Evolutionary conservation across 305 asterid species (phyloP), one percentile per base, ranked within the genome.

Genomic region (Striga hermonthica): DNA sequence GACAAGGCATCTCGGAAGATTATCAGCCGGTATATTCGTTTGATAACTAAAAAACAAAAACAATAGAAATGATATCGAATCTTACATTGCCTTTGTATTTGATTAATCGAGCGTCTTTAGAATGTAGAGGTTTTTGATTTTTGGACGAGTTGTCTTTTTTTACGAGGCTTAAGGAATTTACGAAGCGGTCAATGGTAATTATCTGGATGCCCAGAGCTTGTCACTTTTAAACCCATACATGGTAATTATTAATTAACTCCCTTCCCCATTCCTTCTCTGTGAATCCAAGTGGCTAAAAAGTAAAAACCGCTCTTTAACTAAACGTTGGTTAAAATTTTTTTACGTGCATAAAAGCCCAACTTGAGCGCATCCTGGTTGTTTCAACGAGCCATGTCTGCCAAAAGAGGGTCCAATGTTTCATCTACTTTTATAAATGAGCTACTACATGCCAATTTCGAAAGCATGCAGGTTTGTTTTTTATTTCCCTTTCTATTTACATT

Each of bases 371-470:
- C 97, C 14, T 92, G 98, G 98, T 54, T 92, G 79, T 92, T 92
- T 74, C 98, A 92, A 89, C 73, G 89, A 78, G 98, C 98, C 72
- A 92, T 92, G 98, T 92, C 98, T 8, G 95, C 95, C 47, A 83
- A 83, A 67, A 87, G 77, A 75, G 82, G 80, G 72, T 79, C 96
- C 15, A 59, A 73, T 47, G 90, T 92, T 74, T 67, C 91, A 22
- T 83, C 95, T 6, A 81, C 86, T 38, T 92, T 89, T 81, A 78
- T 87, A 72, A 92, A 86, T 59, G 95, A 92, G 72, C 97, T 92
- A 65, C 83, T 91, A 63, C 83, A 70, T 39, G 86, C 83, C 83
- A 92, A 92, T 82, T 91, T 92, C 61, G 80, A 73, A 65, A 85
- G 97, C 83, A 92, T 92, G 98, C 84, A 87, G 95, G 98, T 89